phyloP scores from a whole-genome alignment of 163 green algal species.

The Scenedesmus sp. region DNA sequence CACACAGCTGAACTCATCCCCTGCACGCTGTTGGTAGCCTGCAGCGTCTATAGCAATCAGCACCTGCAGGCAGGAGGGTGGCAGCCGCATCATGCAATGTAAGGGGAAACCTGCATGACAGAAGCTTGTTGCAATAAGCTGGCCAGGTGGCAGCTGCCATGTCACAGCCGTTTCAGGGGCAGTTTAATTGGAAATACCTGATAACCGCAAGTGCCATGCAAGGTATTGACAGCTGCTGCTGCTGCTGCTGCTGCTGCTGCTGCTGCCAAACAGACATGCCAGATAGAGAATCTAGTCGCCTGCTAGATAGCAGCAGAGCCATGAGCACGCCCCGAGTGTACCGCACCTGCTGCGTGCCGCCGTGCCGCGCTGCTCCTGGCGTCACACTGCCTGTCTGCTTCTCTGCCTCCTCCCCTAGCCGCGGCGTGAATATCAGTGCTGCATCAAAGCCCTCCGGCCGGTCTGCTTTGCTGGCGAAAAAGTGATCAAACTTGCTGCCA shows the following conservation, averaged over 20 bases:
- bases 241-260: too few species aligned
- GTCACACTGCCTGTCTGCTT: not conserved
- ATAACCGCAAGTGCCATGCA: too few species aligned
- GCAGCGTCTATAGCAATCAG: not conserved
- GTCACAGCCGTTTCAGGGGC: too few species aligned
- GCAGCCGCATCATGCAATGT: not conserved
- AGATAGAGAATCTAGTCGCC: too few species aligned
- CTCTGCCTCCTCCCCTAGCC: not conserved
- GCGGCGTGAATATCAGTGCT: constrained; percentile 29
- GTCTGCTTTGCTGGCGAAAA: not conserved
- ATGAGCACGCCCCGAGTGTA: not conserved
- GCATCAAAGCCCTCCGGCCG: constrained; percentile 33
- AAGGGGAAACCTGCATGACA: not conserved
- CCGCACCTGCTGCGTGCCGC: not conserved
- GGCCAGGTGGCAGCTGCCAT: too few species aligned
- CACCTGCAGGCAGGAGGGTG: not conserved
- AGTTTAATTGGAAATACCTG: too few species aligned
- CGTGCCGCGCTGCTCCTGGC: not conserved
- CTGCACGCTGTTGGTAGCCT: not conserved
- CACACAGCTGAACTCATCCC: not conserved
- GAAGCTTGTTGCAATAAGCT: too few species aligned
- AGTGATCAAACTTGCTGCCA: not conserved
- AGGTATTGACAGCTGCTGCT: too few species aligned
- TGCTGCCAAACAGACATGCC: too few species aligned
- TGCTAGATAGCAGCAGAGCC: too few species aligned